Evolutionary conservation across 805 yeast species (phyloP).

Genomic region (Yarrowia deformans): DNA sequence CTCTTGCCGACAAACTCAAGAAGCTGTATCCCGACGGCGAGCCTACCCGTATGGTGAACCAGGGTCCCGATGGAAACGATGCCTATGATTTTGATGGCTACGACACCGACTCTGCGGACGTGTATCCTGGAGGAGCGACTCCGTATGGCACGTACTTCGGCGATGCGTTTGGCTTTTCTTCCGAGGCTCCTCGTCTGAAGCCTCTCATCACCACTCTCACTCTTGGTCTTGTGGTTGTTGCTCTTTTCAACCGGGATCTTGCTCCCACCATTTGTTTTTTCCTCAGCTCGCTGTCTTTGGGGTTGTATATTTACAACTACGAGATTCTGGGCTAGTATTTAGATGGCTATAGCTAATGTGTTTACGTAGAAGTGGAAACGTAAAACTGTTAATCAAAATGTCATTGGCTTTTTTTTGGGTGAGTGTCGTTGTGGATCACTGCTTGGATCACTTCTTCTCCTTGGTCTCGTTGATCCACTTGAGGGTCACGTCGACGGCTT

Average conservation of each 20-base stretch:
- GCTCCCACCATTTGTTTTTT: constrained; percentile 26
- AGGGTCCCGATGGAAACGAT: constrained; percentile 1
- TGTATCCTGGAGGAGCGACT: constrained; percentile 5
- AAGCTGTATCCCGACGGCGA: constrained; percentile 22
- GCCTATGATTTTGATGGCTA: constrained; percentile 24
- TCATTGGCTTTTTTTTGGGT: background rate
- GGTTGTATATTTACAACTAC: constrained; percentile 35
- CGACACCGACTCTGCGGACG: constrained; percentile 11
- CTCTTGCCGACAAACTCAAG: constrained; percentile 24
- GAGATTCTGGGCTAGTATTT: constrained; percentile 1
- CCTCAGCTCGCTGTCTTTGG: constrained; percentile 17
- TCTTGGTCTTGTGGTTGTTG: constrained; percentile 20
- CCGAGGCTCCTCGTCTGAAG: constrained; percentile 32
- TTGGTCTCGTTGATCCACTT: constrained; percentile 39
- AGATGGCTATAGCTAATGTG: background rate
- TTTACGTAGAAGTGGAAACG: background rate
- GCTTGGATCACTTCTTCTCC: background rate
- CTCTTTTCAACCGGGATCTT: constrained; percentile 32
- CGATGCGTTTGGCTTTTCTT: constrained; percentile 24
- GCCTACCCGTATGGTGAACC: constrained; percentile 8
- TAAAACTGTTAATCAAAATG: too few species aligned
- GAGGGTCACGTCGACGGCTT: constrained; percentile 31
- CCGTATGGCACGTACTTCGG: constrained; percentile 17
- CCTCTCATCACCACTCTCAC: constrained; percentile 24
- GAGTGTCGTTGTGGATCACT: background rate